Evolutionary conservation across 1,139 yeast species (phyloP), one percentile per base, ranked within the genome.

Genomic region (Geotrichum cucujoidarum): DNA sequence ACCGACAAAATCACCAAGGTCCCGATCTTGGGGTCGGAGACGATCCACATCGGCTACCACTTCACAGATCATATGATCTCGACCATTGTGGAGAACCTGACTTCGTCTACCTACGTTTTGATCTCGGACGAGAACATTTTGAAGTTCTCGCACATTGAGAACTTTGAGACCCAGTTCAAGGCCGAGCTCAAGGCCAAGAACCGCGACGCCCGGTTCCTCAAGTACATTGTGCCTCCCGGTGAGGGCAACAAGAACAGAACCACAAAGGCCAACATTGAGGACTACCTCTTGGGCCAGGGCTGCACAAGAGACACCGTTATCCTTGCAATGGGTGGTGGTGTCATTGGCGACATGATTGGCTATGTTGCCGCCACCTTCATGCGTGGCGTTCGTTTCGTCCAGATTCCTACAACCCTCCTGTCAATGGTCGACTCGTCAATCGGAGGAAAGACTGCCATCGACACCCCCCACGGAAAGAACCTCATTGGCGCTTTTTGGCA

Each of bases 331-430:
- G 99, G 98, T 52, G 99, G 99, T 55, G 99, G 99, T 58, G 95
- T 94, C 47, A 90, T 94, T 68, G 99, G 99, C 50, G 99, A 94
- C 64, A 92, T 94, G 98, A 87, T 92, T 60, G 99, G 99, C 4
- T 94, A 82, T 65, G 97, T 92, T 43, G 98, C 98, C 17, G 95
- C 98, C 25, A 92, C 98, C 4, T 94, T 92, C 66, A 94, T 94
- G 99, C 79, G 99, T 66, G 99, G 99, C 48, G 95, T 94, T 16
- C 77, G 96, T 55, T 87, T 89, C 53, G 82, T 89, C 38, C 99
- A 94, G 67, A 77, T 94, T 33, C 99, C 99, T 44, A 92, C 98
- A 3, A 85, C 95, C 40, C 72, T 94, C 57, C 74, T 94, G 57
- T 83, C 98, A 7, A 94, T 94, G 99, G 98, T 94, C 18, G 99